phyloP scores from a whole-genome alignment of 306 rosid genomes.

The Chamaecrista fasciculata region DNA sequence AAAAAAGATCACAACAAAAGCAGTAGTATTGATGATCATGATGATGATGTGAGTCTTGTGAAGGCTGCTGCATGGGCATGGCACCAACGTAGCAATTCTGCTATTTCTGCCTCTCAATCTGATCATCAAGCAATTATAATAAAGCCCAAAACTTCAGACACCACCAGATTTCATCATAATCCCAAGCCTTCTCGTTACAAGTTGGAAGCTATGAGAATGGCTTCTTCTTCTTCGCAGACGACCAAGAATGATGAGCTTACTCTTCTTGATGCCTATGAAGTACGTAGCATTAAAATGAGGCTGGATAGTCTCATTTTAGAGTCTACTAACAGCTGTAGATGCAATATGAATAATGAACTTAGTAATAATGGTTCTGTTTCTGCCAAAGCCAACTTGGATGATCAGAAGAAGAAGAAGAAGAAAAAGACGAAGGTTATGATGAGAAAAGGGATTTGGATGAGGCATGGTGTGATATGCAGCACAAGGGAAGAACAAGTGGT shows the following conservation, averaged over 20 bases:
- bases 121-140: conserved; percentile 30
- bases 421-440: conserved; percentile 22
- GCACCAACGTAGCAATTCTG: conserved; percentile 56
- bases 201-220: conserved; percentile 50
- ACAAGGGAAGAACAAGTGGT: conserved; percentile 57
- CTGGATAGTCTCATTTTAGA: conserved; percentile 42
- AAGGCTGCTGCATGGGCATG: conserved; percentile 98
- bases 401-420: conserved; percentile 17
- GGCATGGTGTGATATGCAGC: conserved; percentile 51
- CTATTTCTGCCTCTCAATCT: no score
- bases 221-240: not conserved
- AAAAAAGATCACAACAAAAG: not conserved
- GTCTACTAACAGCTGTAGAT: no score
- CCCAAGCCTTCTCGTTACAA: conserved; percentile 69
- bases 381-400: not conserved
- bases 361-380: not conserved
- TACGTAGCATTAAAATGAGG: conserved; percentile 51
- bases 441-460: conserved; percentile 39
- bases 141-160: conserved; percentile 33
- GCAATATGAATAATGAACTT: no score
- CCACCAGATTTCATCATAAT: conserved; percentile 13
- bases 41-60: conserved; percentile 33
- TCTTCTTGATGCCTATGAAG: conserved; percentile 67
- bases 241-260: no score
- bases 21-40: no score